Evolutionary conservation across 2,329 filamentous ascomycete genomes (phyloP).

Genomic region (Lasiodiplodia theobromae): DNA sequence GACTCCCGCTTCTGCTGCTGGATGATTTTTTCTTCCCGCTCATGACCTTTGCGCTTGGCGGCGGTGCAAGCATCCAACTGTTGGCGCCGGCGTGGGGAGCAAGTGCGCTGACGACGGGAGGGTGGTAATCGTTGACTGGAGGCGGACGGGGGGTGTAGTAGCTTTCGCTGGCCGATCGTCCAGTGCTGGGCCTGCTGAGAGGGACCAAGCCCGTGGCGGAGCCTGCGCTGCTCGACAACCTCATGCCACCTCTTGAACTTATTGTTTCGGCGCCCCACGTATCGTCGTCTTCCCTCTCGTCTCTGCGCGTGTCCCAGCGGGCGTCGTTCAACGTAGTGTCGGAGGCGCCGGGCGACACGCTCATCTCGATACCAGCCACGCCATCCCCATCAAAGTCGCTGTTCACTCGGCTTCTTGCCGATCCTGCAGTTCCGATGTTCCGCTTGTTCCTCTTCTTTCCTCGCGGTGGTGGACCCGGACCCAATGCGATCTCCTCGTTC

Average conservation of each 20-base stretch:
- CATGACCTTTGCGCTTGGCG: slow-evolving; percentile 90
- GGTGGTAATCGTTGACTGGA: slow-evolving; percentile 85
- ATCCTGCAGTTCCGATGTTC: slow-evolving; percentile 62
- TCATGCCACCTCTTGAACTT: slow-evolving; percentile 56
- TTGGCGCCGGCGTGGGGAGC: slow-evolving; percentile 74
- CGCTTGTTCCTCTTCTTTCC: slow-evolving; percentile 65
- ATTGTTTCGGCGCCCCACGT: slow-evolving; percentile 71
- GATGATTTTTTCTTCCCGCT: slow-evolving; percentile 75
- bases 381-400: slow-evolving; percentile 42
- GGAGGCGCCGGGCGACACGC: slow-evolving; percentile 34
- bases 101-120: slow-evolving; percentile 80
- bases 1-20: slow-evolving; percentile 63
- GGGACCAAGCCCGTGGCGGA: slow-evolving; percentile 43
- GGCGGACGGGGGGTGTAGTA: slow-evolving; percentile 60
- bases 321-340: slow-evolving; percentile 48
- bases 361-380: slow-evolving; percentile 32
- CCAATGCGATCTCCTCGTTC: slow-evolving; percentile 84
- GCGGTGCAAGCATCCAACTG: slow-evolving; percentile 91
- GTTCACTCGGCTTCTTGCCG: slow-evolving; percentile 52
- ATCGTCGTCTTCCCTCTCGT: slow-evolving; percentile 87
- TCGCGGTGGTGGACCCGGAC: slow-evolving; percentile 74
- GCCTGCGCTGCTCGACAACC: slow-evolving; percentile 38
- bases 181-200: slow-evolving; percentile 40
- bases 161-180: slow-evolving; percentile 39
- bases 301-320: slow-evolving; percentile 79